Percentiles rank a stretch among this genome's conserved stretches.
Conservation (phyloP, 345 rosid species). For the Sonneratia caseolaris region DNA sequence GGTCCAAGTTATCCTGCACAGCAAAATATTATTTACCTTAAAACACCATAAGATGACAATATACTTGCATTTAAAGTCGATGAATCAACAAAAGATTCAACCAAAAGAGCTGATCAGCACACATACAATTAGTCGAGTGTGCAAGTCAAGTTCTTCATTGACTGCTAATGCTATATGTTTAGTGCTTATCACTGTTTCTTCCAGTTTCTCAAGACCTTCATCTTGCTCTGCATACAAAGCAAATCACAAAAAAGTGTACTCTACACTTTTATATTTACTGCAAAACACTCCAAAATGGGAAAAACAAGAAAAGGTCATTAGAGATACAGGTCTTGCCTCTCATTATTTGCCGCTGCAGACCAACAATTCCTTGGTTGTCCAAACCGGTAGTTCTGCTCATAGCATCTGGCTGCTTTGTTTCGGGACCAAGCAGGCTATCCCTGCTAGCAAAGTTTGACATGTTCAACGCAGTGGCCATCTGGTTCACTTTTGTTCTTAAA, state of each 20-base stretch:
- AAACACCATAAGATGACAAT: neutral
- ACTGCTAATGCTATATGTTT: slow-evolving; percentile 89
- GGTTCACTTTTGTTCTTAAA: slow-evolving; percentile 61
- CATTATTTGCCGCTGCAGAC: slow-evolving; percentile 83
- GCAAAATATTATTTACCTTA: neutral
- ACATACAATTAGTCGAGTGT: slow-evolving; percentile 76
- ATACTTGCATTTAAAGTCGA: neutral
- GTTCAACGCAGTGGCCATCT: slow-evolving; percentile 75
- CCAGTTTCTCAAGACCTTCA: slow-evolving; percentile 90
- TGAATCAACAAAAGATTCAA: neutral
- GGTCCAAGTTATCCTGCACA: slow-evolving; percentile 81
- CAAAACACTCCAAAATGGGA: neutral
- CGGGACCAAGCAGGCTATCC: slow-evolving; percentile 79
- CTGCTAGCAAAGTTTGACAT: slow-evolving; percentile 76
- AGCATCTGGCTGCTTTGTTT: slow-evolving; percentile 53
- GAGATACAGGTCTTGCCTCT: slow-evolving; percentile 40
- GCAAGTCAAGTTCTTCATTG: slow-evolving; percentile 78
- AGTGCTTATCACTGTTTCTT: slow-evolving; percentile 74
- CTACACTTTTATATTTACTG: neutral
- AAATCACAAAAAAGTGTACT: neutral
- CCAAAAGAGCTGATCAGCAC: neutral
- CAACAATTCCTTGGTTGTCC: slow-evolving; percentile 84
- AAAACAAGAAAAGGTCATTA: neutral
- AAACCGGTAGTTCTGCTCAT: slow-evolving; percentile 49
- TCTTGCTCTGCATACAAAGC: slow-evolving; percentile 69